Evolutionary conservation across 2,329 filamentous ascomycete genomes (phyloP), one percentile per base, ranked within the genome.

Genomic region (Escovopsis sp.): DNA sequence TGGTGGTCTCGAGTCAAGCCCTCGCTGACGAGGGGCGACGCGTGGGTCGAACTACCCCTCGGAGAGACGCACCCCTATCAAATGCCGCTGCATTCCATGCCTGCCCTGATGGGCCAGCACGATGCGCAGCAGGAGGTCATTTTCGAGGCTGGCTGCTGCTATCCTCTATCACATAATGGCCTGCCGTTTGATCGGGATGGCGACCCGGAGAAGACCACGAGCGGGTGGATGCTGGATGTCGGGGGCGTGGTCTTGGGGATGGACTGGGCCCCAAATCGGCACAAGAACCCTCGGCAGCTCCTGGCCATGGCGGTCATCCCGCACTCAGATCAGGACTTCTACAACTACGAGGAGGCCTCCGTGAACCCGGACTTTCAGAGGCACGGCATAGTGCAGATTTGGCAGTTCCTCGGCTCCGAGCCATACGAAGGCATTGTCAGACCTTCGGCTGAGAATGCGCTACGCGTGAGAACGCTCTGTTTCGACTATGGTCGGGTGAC

Each of bases 181-280:
- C 38, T 63, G 8, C 55, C 59, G 1, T 47, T 58, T 18, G 48
- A 55, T 5, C 45, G 53, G 9, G 51, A 59, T n/a, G 28, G 49
- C 2, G 39, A 45, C 6, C 44, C 49, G 10, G 43, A 47, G 30
- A 56, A 54, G n/a, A 40, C 47, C 26, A 51, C 50, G 48, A 62
- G 48, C 56, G 72, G 70, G 4, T 76, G 70, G 70, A 58, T 75
- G 48, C 51, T 78, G 12, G 69, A 78, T 45, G 61, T 67, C 0
- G 72, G 70, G 10, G 73, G 73, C 40, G 62, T 75, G 12, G 65
- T 73, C 4, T 55, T 70, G 4, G 60, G 65, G 26, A 66, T 77
- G 55, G 67, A 64, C 38, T 78, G 74, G 74, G 69, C 67, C 1
- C 66, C 68, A 2, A 46, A 49, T 8, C 49, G 57, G 2, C 51